Percentiles rank a stretch among this genome's conserved stretches.
phyloP scores from a whole-genome alignment of 2,329 filamentous ascomycete genomes.

The Arthrocladium fulminans region DNA sequence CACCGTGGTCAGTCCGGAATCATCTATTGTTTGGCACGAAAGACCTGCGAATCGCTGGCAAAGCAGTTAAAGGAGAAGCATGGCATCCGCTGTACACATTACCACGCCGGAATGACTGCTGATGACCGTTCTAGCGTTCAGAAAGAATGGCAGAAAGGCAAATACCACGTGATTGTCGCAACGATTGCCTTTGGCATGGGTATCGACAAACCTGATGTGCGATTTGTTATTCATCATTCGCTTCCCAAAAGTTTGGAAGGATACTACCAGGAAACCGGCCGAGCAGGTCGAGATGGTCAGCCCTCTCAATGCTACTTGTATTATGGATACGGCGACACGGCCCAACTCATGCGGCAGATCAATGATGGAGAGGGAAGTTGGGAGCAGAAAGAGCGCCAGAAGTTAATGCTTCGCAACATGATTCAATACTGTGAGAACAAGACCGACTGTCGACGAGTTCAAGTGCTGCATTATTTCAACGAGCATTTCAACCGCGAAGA shows the following conservation, averaged over 20 bases:
- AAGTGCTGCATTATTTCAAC: constrained; percentile 89
- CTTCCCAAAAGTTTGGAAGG: constrained; percentile 93
- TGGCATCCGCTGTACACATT: constrained; percentile 68
- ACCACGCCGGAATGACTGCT: constrained; percentile 70
- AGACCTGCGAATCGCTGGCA: constrained; percentile 73
- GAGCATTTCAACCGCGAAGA: constrained; percentile 66
- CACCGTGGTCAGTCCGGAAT: constrained; percentile 74
- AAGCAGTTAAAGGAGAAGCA: constrained; percentile 52
- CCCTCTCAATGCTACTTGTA: constrained; percentile 83
- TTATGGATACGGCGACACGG: constrained; percentile 72
- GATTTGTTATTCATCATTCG: constrained; percentile 89
- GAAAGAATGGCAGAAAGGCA: constrained; percentile 69
- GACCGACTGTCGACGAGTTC: constrained; percentile 74
- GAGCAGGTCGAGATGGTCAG: constrained; percentile 84
- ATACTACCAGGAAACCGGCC: constrained; percentile 96
- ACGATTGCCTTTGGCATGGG: constrained; percentile 99
- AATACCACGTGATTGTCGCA: constrained; percentile 82
- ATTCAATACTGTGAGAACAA: constrained; percentile 83
- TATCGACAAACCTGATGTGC: constrained; percentile 96
- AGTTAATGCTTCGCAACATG: constrained; percentile 75
- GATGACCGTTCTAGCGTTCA: constrained; percentile 64
- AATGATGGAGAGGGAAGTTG: constrained; percentile 64
- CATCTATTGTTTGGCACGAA: constrained; percentile 82
- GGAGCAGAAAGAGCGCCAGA: constrained; percentile 76
- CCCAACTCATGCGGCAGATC: constrained; percentile 69